A percentile compares a stretch with the other conserved stretches of the same genome.
Evolutionary conservation across 1,284 basidiomycete species (phyloP).

Genomic region (Ganoderma leucocontextum): DNA sequence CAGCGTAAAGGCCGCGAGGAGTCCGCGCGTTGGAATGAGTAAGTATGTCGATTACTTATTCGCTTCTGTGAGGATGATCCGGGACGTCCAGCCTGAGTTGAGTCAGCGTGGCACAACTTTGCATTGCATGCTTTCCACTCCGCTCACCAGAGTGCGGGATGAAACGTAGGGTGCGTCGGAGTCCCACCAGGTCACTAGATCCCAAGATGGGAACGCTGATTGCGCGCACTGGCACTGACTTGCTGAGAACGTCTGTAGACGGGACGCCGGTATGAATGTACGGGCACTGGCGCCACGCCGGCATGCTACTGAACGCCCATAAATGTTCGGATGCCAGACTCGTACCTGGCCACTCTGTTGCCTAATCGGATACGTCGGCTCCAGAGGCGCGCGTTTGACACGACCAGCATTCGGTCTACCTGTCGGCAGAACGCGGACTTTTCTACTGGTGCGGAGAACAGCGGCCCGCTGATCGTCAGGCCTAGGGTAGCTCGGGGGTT

Average conservation of each 20-base stretch:
- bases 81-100: not conserved
- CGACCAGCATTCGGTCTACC: not conserved
- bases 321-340: not conserved
- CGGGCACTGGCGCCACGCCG: not conserved
- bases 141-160: conserved; percentile 1
- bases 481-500: not conserved
- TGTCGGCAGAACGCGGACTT: not conserved
- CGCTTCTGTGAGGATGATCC: not conserved
- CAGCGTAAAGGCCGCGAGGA: not conserved
- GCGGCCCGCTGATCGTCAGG: conserved; percentile 3
- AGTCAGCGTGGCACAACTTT: conserved; percentile 4
- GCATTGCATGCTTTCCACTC: conserved; percentile 1
- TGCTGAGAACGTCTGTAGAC: not conserved
- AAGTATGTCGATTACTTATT: not conserved
- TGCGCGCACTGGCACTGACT: not conserved
- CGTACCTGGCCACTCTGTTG: conserved; percentile 1
- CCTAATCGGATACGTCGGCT: conserved; percentile 5
- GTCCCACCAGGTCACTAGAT: not conserved
- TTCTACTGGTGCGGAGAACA: not conserved
- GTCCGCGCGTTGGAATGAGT: not conserved
- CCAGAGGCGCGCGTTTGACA: not conserved
- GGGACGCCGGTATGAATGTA: conserved; percentile 4
- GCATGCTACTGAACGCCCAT: conserved; percentile 6
- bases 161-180: conserved; percentile 3
- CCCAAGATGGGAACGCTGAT: not conserved